A percentile compares a stretch with the other conserved stretches of the same genome.
Evolutionary conservation across 2,329 filamentous ascomycete genomes (phyloP).

Genomic region (Lasiodiplodia sp.): DNA sequence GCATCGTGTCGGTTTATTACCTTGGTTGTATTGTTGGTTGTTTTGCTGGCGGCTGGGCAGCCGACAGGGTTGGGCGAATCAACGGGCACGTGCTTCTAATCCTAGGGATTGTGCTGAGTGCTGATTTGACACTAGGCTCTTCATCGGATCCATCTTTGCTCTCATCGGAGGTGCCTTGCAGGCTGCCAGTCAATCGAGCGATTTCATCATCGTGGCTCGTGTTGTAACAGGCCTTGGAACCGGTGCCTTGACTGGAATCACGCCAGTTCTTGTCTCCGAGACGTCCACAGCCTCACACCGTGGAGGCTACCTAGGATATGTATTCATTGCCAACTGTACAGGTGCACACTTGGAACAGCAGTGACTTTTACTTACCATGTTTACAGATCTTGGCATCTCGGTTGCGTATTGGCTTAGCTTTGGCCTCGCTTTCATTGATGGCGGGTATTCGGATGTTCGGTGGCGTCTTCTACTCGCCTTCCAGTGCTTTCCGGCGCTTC

Average conservation of each 20-base stretch:
- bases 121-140: conserved; percentile 38
- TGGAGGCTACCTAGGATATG: conserved; percentile 29
- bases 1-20: conserved; percentile 67
- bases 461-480: conserved; percentile 45
- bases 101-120: neutral
- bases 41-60: conserved; percentile 68
- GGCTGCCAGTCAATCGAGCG: conserved; percentile 52
- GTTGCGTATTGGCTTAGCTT: conserved; percentile 38
- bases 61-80: conserved; percentile 68
- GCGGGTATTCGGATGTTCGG: conserved; percentile 35
- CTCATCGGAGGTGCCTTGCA: conserved; percentile 60
- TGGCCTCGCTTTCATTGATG: conserved; percentile 35
- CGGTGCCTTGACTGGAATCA: conserved; percentile 43
- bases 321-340: conserved; percentile 58
- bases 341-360: neutral
- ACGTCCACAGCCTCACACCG: conserved; percentile 29
- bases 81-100: conserved; percentile 38
- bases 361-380: neutral
- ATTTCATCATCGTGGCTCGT: conserved; percentile 59
- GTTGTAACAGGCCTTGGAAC: conserved; percentile 62
- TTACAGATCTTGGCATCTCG: conserved; percentile 54
- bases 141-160: conserved; percentile 57
- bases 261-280: conserved; percentile 32
- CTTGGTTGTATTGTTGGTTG: conserved; percentile 70
- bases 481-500: conserved; percentile 52